These are phyloP conservation scores for Monilinia vaccinii-corymbosi DNA, from an alignment of 2,329 filamentous ascomycete species.

Conservation along the genomic window DNA sequence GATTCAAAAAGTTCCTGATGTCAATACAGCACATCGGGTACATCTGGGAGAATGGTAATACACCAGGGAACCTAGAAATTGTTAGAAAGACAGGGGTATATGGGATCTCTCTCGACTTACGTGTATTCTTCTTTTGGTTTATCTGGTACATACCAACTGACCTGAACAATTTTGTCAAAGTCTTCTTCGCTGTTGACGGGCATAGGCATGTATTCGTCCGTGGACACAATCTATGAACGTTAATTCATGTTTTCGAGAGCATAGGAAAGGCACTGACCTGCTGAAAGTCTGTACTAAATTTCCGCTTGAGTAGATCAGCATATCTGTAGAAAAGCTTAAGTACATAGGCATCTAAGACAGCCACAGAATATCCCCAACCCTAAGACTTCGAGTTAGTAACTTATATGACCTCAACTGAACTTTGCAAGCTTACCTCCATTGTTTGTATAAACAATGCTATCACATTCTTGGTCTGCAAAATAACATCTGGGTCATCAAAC, in stretches of 20 bases:
- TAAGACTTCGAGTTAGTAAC: slow-evolving; percentile 30
- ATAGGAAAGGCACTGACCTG: slow-evolving; percentile 46
- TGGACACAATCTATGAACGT: slow-evolving; percentile 56
- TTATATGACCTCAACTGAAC: background rate
- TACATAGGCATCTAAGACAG: slow-evolving; percentile 72
- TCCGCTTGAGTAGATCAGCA: slow-evolving; percentile 76
- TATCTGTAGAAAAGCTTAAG: slow-evolving; percentile 86
- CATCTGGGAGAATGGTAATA: slow-evolving; percentile 98
- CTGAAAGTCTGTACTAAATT: slow-evolving; percentile 93
- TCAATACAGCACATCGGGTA: slow-evolving; percentile 98
- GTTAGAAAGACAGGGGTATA: background rate
- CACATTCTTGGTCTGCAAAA: slow-evolving; percentile 91
- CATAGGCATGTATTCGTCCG: slow-evolving; percentile 99
- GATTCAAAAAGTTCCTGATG: slow-evolving; percentile 93
- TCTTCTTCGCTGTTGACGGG: slow-evolving; percentile 83
- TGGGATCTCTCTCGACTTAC: slow-evolving; percentile 31
- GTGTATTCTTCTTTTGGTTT: slow-evolving; percentile 65
- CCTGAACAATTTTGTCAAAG: slow-evolving; percentile 90
- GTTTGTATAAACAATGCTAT: slow-evolving; percentile 94
- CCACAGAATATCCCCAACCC: slow-evolving; percentile 85
- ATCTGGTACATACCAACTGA: slow-evolving; percentile 91
- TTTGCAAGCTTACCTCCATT: slow-evolving; percentile 63
- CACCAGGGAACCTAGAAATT: slow-evolving; percentile 66
- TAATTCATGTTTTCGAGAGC: slow-evolving; percentile 2
- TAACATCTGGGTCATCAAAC: slow-evolving; percentile 78